These are phyloP conservation scores for Chlamydomonas urium DNA, from an alignment of 139 green algal species.

Conservation along the genomic window DNA sequence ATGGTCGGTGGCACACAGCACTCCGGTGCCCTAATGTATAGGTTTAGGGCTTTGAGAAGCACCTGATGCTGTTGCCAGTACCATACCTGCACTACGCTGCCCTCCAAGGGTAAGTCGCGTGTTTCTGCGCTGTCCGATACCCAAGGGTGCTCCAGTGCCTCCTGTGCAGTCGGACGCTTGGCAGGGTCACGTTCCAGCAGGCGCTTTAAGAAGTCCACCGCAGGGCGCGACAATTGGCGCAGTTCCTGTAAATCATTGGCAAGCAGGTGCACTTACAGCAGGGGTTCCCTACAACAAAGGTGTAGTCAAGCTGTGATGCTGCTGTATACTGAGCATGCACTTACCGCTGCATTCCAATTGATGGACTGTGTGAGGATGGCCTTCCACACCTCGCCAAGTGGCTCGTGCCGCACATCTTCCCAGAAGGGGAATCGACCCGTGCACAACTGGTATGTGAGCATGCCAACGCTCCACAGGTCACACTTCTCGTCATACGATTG, in stretches of 20 bases:
- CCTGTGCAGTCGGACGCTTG: slow-evolving; percentile 54
- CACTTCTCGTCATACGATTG: slow-evolving; percentile 36
- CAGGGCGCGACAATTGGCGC: slow-evolving; percentile 29
- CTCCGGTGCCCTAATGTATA: background rate
- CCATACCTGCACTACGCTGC: slow-evolving; percentile 60
- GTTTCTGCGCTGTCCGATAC: slow-evolving; percentile 39
- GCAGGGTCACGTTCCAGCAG: slow-evolving; percentile 67
- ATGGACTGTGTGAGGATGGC: slow-evolving; percentile 66
- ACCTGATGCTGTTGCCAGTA: background rate
- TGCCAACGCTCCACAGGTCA: slow-evolving; percentile 88
- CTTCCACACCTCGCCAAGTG: slow-evolving; percentile 81
- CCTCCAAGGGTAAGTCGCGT: slow-evolving; percentile 39
- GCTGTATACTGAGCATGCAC: too few species aligned
- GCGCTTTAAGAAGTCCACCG: slow-evolving; percentile 40
- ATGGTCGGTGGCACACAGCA: background rate
- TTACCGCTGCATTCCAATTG: slow-evolving; percentile 59
- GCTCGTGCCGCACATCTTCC: slow-evolving; percentile 76
- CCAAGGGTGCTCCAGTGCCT: slow-evolving; percentile 69
- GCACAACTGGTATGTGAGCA: slow-evolving; percentile 89
- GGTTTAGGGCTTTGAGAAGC: background rate
- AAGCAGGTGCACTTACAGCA: too few species aligned
- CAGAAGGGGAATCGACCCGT: slow-evolving; percentile 88
- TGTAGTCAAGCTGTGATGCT: too few species aligned
- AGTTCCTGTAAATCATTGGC: slow-evolving; percentile 7
- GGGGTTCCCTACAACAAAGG: too few species aligned